Evolutionary conservation across 176 grass and related monocot genomes (phyloP), one percentile per base, ranked within the genome.

Genomic region (Rhynchospora pubera): DNA sequence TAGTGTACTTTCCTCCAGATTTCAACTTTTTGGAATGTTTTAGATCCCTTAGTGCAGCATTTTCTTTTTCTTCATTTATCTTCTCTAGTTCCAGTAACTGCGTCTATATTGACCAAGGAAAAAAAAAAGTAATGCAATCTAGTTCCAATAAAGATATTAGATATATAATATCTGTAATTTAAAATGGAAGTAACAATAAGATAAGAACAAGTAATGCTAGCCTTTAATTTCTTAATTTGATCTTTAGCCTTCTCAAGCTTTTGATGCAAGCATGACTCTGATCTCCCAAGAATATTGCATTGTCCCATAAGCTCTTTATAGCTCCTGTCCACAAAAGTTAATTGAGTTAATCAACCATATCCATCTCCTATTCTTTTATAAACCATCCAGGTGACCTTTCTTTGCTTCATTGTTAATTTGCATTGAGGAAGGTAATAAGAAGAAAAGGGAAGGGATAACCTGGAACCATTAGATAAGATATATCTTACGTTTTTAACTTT

Each of bases 271-370:
- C 90, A 88, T 82, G 83, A 83, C 55, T 94, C 92, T 51, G 92
- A 87, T 91, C 95, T 89, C 73, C 95, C 95, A 42, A 98, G 53
- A 75, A 88, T 55, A 87, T 98, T 98, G 75, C 95, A 98, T 55
- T 93, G 95, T 59, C 78, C 62, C 92, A 94, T 88, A 57, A 98
- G 86, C 42, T 98, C 95, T 82, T 98, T 98, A 85, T 94, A 98
- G 82, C 84, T 91, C 89, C 92, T 98, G 82, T n/a, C 83, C 71
- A 23, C 43, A 84, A 3, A 53, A 13, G 61, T 39, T 85, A 80
- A 87, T 15, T 76, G 2, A 83, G 60, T 22, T 81, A 44, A 43
- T 39, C 55, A 58, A 32, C 26, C 32, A 79, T 46, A 48, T 15
- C 43, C n/a, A 6, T 22, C 42, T 12, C 7, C 44, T 72, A 21